Evolutionary conservation across 768 basidiomycete genomes (phyloP).

Genomic region (Neoboletus subvelutipes): DNA sequence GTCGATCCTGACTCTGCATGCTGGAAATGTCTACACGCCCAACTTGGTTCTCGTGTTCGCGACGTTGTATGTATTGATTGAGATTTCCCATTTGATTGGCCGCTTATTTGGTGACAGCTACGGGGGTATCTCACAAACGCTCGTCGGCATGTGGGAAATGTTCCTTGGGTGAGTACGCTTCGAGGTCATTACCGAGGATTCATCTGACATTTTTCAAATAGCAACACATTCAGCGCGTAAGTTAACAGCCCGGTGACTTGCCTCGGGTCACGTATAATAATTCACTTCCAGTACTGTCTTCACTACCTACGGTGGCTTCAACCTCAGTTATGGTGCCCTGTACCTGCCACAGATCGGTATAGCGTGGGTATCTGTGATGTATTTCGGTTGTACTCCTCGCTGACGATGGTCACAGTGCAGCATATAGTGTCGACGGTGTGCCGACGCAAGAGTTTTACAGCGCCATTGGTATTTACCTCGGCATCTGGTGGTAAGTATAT

Average conservation of each 20-base stretch:
- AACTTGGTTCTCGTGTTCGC: slow-evolving; percentile 31
- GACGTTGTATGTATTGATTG: slow-evolving; percentile 20
- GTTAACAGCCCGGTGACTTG: not conserved
- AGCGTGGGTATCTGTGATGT: too few relatives aligned
- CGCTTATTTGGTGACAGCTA: slow-evolving; percentile 19
- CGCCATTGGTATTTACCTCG: too few relatives aligned
- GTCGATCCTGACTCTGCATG: slow-evolving; percentile 25
- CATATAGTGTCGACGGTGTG: too few relatives aligned
- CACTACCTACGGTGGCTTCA: too few relatives aligned
- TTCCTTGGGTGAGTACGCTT: slow-evolving; percentile 26
- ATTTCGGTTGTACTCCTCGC: not conserved
- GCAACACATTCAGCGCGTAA: slow-evolving; percentile 30
- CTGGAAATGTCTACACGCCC: slow-evolving; percentile 19
- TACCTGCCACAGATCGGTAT: too few relatives aligned
- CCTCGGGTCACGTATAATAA: too few relatives aligned
- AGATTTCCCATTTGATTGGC: too few relatives aligned
- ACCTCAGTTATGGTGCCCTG: too few relatives aligned
- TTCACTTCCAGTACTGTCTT: too few relatives aligned
- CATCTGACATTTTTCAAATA: slow-evolving; percentile 11
- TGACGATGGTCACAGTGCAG: not conserved
- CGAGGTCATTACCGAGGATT: not conserved
- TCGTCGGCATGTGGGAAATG: slow-evolving; percentile 34
- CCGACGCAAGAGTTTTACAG: too few relatives aligned
- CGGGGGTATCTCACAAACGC: slow-evolving; percentile 31
- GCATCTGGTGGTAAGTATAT: slow-evolving; percentile 5